Percentiles rank a stretch among this genome's conserved stretches.
These are phyloP conservation scores for Candida sp. DNA, from an alignment of 1,139 yeast genomes.

Conservation along the genomic window DNA sequence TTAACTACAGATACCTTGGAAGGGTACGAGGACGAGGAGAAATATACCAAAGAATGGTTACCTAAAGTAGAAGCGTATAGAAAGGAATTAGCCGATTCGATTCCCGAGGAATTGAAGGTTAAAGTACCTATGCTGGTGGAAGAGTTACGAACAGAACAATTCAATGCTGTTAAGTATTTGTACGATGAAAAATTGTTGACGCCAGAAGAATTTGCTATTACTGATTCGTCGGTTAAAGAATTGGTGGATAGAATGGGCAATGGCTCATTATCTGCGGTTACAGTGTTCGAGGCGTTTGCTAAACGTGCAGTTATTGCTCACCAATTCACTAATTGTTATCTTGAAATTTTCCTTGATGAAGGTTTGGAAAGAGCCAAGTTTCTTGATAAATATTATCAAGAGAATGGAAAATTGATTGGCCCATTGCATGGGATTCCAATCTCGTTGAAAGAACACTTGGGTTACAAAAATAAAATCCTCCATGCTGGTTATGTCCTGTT, in stretches of 20 bases:
- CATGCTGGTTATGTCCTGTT: constrained; percentile 23
- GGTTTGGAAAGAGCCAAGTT: constrained; percentile 14
- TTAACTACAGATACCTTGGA: constrained; percentile 30
- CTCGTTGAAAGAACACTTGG: constrained; percentile 19
- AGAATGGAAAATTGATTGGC: constrained; percentile 10
- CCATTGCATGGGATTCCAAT: constrained; percentile 21
- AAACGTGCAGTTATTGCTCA: constrained; percentile 20
- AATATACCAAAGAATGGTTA: constrained; percentile 30
- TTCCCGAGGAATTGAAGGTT: constrained; percentile 38
- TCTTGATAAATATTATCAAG: constrained; percentile 12
- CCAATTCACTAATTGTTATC: constrained; percentile 18
- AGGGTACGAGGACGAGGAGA: constrained; percentile 35
- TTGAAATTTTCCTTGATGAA: constrained; percentile 17
- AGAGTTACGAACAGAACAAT: constrained; percentile 35
- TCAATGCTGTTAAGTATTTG: constrained; percentile 45
- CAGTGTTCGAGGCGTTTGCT: constrained; percentile 26
- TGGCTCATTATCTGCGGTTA: constrained; percentile 25
- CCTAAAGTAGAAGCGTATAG: constrained; percentile 53
- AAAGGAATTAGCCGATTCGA: constrained; percentile 34
- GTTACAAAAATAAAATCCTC: constrained; percentile 11
- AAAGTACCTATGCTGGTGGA: constrained; percentile 40
- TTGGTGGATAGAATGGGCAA: constrained; percentile 32
- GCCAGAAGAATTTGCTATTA: constrained; percentile 42
- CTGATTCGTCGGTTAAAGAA: constrained; percentile 38
- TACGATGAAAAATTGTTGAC: constrained; percentile 40